Evolutionary conservation across 2,329 filamentous ascomycete species (phyloP), one percentile per base, ranked within the genome.

Genomic region (Fusarium buxicola): DNA sequence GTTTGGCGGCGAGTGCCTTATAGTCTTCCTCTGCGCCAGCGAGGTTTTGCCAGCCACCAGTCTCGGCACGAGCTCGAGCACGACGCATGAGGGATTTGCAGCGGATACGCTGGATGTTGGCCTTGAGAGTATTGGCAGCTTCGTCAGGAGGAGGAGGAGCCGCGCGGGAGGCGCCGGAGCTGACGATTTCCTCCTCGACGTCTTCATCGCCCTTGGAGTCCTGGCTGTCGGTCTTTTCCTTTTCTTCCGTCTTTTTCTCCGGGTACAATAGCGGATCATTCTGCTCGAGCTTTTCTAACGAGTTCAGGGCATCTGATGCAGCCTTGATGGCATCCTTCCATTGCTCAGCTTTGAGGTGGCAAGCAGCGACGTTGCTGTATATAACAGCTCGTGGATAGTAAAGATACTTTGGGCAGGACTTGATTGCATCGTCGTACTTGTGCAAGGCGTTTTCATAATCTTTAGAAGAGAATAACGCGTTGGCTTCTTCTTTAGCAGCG

Each of bases 371-470:
- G 79, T 98, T 98, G 74, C 91, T 93, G 57, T 89, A 87, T 7
- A 98, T 82, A 9, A 98, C 92, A 24, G 94, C 92, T 61, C 94
- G 83, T 68, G 97, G 92, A 78, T 92, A 97, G 74, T 94, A 88
- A 24, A 96, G 85, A 74, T 96, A 96, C 64, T 87, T 89, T 2
- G 94, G 94, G 70, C 92, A 94, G 8, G 88, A 85, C 11, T 87
- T 83, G 4, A 96, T 82, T 18, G 95, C 94, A 65, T 90, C 86
- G 70, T 93, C 89, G 78, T 98, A 98, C 59, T 86, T 89, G 66
- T 88, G 85, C 61, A 98, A 89, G 35, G 94, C 94, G 61, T 89
- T 87, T 53, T 89, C 85, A 76, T 90, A 95, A 60, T 88, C 86
- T 36, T 86, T 85, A 4, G 86, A 84, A 1, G 84, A 81, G 77